Percentiles rank a stretch among this genome's conserved stretches.
phyloP scores from a whole-genome alignment of 1,139 yeast species.

The Suhomyces panamericanus region DNA sequence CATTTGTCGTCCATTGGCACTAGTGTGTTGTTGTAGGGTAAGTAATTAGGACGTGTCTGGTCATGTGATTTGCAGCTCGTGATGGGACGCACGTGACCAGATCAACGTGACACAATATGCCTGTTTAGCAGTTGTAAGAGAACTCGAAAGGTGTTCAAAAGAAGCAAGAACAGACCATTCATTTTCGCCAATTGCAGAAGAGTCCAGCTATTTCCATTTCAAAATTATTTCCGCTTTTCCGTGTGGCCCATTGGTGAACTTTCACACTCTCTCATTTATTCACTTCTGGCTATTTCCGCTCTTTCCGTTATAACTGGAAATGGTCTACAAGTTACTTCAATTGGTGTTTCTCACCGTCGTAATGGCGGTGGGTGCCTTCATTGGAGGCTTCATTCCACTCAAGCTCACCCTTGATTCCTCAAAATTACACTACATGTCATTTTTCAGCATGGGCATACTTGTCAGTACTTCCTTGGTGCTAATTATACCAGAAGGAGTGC shows the following conservation, averaged over 20 bases:
- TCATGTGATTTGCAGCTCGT: neutral
- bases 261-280: no score
- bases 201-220: no score
- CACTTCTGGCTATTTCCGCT: neutral
- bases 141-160: neutral
- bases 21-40: neutral
- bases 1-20: slow-evolving; percentile 5
- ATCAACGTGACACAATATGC: neutral
- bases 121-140: neutral
- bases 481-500: slow-evolving; percentile 71
- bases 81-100: neutral
- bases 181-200: no score
- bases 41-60: neutral
- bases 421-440: slow-evolving; percentile 33
- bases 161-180: neutral
- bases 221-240: no score
- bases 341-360: slow-evolving; percentile 19
- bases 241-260: no score
- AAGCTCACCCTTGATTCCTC: slow-evolving; percentile 20
- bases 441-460: slow-evolving; percentile 62
- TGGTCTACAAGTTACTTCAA: slow-evolving; percentile 6
- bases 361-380: slow-evolving; percentile 35
- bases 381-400: slow-evolving; percentile 36
- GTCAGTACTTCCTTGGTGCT: slow-evolving; percentile 65
- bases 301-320: neutral